Evolutionary conservation across 2,329 filamentous ascomycete species (phyloP).

Genomic region (Colletotrichum sp.): DNA sequence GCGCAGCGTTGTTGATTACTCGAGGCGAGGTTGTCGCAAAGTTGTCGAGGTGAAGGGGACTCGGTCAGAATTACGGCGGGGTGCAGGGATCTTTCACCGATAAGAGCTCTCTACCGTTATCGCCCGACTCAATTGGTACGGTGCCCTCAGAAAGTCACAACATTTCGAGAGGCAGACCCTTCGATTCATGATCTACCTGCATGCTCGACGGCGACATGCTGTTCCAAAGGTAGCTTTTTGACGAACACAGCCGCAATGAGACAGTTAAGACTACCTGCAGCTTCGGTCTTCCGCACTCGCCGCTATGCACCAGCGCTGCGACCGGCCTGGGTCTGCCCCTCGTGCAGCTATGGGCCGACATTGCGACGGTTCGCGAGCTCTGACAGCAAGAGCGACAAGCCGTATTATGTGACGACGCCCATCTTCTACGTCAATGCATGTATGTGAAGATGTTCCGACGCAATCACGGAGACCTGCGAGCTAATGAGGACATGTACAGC

Average conservation of each 20-base stretch:
- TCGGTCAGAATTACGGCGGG: constrained; percentile 6
- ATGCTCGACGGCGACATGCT: not conserved
- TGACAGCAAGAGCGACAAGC: constrained; percentile 57
- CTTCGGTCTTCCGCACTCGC: not conserved
- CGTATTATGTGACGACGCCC: constrained; percentile 93
- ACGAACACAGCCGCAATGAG: not conserved
- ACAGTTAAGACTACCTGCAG: constrained; percentile 1
- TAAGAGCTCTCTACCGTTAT: constrained; percentile 21
- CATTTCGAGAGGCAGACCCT: not conserved
- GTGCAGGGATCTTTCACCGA: not conserved
- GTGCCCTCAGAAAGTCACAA: not conserved
- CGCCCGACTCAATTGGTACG: not conserved
- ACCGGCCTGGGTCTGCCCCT: constrained; percentile 30
- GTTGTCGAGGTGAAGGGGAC: not conserved
- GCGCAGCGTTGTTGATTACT: not conserved
- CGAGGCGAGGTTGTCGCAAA: not conserved
- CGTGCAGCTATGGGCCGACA: constrained; percentile 28
- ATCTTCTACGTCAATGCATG: constrained; percentile 99
- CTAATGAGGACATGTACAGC: constrained; percentile 53
- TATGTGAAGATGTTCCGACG: constrained; percentile 41
- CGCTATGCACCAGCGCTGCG: not conserved
- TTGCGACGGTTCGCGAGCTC: constrained; percentile 29
- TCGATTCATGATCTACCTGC: not conserved
- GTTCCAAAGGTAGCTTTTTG: not conserved
- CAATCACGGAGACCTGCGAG: not conserved